Base-by-base conservation (phyloP, 768 basidiomycete species). In the Boletus insuetus region DNA sequence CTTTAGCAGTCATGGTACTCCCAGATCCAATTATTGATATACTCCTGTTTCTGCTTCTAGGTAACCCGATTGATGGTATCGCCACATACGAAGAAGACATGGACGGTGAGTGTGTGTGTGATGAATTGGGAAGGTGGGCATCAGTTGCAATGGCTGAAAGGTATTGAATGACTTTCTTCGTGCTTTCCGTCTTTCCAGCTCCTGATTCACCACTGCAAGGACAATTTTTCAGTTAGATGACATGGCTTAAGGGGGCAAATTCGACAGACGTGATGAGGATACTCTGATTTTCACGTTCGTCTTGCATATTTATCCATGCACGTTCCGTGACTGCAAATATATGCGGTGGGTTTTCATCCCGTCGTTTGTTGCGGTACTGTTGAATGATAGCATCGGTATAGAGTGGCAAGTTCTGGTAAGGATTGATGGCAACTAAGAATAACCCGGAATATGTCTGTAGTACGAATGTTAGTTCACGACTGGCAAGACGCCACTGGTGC, bases 131-230 rank as follows among this genome's bases (percentile, higher is more conserved):
- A 17, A 76, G 74, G 63, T 90, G 83, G 2, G 82, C 77, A 63
- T 94, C 91, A 12, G 91, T 84, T 3, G 97, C 97, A 62, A 98
- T 98, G 8, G 97, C 93, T 1, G 97, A 96, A 40, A 99, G 84
- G 73, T 98, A 99, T 70, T 98, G 97, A 51, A 99, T 99, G 65
- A 98, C 96, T 68, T 98, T 98, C 81, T 99, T 98, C 14, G 90
- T 91, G 74, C 96, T 98, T 69, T 98, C 97, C 3, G 97, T 99
- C 79, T 98, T 99, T 42, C 97, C 97, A 4, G 97, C 97, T 35
- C 97, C 97, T 9, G 97, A 98, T 78, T 99, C 97, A 41, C 97
- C 97, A 10, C 95, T 97, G 63, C 0, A 43, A 8, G 20, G 17
- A 44, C 42, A n/a, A 47, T 34, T 8, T 29, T 41, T 67, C 11